Evolutionary conservation across 2,329 filamentous ascomycete species (phyloP).

Genomic region (Pseudopyricularia cyperi): DNA sequence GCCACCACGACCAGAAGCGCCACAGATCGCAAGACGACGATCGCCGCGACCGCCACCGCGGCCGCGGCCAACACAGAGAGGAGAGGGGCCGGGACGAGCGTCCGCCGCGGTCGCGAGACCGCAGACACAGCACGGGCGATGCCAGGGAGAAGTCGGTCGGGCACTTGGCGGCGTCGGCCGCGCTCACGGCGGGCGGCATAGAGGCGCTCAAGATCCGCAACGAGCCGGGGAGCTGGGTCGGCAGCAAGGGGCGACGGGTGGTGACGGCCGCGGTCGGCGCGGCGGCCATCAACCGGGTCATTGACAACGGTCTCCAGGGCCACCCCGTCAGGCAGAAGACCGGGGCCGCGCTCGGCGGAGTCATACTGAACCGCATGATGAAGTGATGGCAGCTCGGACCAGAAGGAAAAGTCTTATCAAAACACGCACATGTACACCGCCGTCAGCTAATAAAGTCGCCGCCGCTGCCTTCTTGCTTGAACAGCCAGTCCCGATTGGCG

Average conservation of each 20-base stretch:
- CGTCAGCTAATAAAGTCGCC: conserved; percentile 13
- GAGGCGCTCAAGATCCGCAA: conserved; percentile 10
- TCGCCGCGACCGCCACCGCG: background rate
- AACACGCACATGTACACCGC: no score
- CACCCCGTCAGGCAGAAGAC: background rate
- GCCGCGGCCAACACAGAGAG: background rate
- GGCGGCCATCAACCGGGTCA: conserved; percentile 11
- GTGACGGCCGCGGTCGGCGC: conserved; percentile 14
- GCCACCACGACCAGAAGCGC: background rate
- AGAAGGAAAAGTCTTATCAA: background rate
- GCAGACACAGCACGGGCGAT: conserved; percentile 1
- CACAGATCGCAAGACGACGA: conserved; percentile 1
- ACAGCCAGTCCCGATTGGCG: conserved; percentile 63
- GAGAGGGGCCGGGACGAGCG: background rate
- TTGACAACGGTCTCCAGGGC: conserved; percentile 2
- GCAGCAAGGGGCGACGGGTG: conserved; percentile 12
- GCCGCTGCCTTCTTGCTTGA: conserved; percentile 32
- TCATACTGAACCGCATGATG: background rate
- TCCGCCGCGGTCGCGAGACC: conserved; percentile 5
- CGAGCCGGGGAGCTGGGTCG: conserved; percentile 11
- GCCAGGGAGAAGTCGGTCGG: conserved; percentile 8
- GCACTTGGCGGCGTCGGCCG: conserved; percentile 9
- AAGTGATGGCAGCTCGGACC: background rate
- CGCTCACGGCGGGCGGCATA: conserved; percentile 12
- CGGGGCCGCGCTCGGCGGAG: background rate